phyloP scores from a whole-genome alignment of 2,329 filamentous ascomycete genomes.

The Trichoderma guizhouense region DNA sequence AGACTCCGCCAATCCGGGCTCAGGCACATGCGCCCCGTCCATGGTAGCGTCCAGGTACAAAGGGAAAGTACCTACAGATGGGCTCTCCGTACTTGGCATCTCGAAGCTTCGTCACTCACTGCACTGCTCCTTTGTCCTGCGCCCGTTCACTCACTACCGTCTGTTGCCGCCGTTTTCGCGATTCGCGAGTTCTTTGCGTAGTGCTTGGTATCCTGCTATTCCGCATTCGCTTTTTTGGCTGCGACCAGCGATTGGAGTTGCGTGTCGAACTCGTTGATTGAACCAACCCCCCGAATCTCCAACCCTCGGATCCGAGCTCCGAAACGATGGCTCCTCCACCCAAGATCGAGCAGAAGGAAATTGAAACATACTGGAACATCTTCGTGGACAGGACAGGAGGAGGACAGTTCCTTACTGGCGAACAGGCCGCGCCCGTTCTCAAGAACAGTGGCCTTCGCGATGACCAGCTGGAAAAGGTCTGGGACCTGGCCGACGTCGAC shows the following conservation, averaged over 20 bases:
- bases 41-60: constrained; percentile 1
- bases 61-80: background rate
- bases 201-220: background rate
- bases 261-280: background rate
- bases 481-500: constrained; percentile 96
- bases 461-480: constrained; percentile 89
- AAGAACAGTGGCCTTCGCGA: constrained; percentile 62
- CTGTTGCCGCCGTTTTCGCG: background rate
- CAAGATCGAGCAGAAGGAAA: constrained; percentile 60
- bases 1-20: constrained; percentile 10
- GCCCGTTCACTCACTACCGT: constrained; percentile 4
- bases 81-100: constrained; percentile 10
- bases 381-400: constrained; percentile 58
- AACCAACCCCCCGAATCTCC: background rate
- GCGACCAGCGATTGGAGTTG: constrained; percentile 6
- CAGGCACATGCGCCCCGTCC: constrained; percentile 5
- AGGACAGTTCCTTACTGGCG: constrained; percentile 57
- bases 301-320: constrained; percentile 17
- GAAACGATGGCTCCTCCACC: constrained; percentile 44
- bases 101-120: constrained; percentile 13
- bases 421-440: constrained; percentile 59
- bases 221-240: background rate
- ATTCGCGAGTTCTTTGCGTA: constrained; percentile 2
- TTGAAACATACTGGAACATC: constrained; percentile 66
- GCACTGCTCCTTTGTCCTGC: background rate